phyloP scores from a whole-genome alignment of 1,284 basidiomycete species.

The Anthracocystis panici-leucophaei region DNA sequence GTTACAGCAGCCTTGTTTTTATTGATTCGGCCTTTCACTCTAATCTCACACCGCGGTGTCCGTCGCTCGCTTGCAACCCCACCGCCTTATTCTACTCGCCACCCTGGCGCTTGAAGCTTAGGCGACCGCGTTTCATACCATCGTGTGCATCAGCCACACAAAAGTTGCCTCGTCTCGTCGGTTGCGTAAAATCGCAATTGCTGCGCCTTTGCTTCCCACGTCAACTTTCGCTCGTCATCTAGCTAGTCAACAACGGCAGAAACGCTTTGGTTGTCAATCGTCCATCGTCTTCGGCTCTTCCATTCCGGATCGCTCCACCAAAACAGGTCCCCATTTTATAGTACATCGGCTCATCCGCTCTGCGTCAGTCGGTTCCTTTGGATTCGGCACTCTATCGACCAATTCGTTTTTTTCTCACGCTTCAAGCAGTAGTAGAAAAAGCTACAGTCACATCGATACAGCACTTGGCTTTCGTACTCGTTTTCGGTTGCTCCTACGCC shows the following conservation, averaged over 20 bases:
- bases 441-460: background rate
- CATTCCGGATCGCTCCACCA: background rate
- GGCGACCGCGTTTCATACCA: conserved; percentile 5
- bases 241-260: conserved; percentile 1
- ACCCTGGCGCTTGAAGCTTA: background rate
- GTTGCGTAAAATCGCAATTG: background rate
- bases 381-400: background rate
- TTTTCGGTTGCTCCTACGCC: no score
- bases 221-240: background rate
- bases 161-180: no score
- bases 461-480: background rate
- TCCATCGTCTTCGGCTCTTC: background rate
- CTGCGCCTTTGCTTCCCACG: background rate
- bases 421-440: background rate
- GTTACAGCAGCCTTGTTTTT: no score
- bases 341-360: background rate
- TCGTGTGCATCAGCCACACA: background rate
- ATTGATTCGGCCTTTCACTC: no score
- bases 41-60: no score
- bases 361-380: background rate
- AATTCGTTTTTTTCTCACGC: background rate
- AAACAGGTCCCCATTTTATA: background rate
- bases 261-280: background rate
- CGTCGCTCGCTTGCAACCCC: no score
- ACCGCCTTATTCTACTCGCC: background rate